Conservation (phyloP, 2,329 filamentous ascomycete species). For the Leptographium radiaticola region DNA sequence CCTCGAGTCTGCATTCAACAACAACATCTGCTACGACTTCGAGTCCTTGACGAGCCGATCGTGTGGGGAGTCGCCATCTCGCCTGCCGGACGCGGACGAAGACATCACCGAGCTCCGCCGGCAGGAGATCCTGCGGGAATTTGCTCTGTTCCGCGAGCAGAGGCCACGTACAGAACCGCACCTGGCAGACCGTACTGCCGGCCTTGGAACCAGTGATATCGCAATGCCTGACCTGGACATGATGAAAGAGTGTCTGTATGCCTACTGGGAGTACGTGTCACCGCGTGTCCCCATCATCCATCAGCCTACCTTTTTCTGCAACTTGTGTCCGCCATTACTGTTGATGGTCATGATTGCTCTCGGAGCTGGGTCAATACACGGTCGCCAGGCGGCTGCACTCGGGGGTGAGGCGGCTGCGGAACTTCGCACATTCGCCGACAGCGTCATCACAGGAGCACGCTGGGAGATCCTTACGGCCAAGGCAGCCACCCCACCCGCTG, state of each 20-base stretch:
- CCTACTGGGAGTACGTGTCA: slow-evolving; percentile 79
- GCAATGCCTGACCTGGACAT: slow-evolving; percentile 56
- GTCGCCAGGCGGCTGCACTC: slow-evolving; percentile 25
- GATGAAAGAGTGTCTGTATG: slow-evolving; percentile 74
- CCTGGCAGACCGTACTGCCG: slow-evolving; percentile 21
- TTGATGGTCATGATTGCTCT: slow-evolving; percentile 74
- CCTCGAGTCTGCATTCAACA: slow-evolving; percentile 37
- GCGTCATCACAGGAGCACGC: slow-evolving; percentile 58
- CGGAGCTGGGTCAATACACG: slow-evolving; percentile 67
- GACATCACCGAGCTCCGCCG: slow-evolving; percentile 30
- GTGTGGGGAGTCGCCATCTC: slow-evolving; percentile 30
- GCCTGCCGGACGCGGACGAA: slow-evolving; percentile 26
- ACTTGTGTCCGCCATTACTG: slow-evolving; percentile 64
- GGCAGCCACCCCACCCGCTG: slow-evolving; percentile 71
- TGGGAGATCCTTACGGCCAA: slow-evolving; percentile 76
- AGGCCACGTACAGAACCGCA: slow-evolving; percentile 25
- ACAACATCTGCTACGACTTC: slow-evolving; percentile 36
- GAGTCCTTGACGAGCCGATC: slow-evolving; percentile 35
- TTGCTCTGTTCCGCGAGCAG: slow-evolving; percentile 29
- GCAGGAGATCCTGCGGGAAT: slow-evolving; percentile 29
- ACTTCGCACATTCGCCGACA: slow-evolving; percentile 35
- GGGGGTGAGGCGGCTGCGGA: slow-evolving; percentile 36
- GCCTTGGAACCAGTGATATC: slow-evolving; percentile 28
- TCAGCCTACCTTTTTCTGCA: slow-evolving; percentile 71
- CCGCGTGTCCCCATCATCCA: slow-evolving; percentile 80